These are phyloP conservation scores for Tulasnella sp. DNA, from an alignment of 768 basidiomycete species.

Conservation along the genomic window DNA sequence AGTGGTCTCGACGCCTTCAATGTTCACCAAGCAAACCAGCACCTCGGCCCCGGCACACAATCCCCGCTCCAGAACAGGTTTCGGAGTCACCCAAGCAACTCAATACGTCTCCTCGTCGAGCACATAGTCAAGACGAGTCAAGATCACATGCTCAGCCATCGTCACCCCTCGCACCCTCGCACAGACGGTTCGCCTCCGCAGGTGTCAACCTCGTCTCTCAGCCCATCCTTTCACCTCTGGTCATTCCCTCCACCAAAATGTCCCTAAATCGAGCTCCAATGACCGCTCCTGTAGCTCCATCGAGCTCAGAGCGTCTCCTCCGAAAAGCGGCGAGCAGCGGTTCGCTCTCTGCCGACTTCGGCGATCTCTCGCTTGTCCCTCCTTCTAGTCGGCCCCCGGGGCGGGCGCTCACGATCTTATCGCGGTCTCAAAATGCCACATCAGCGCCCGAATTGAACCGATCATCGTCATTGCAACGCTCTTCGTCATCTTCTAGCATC, in stretches of 20 bases:
- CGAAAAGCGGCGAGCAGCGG: not conserved
- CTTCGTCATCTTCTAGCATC: not conserved
- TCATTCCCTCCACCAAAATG: not conserved
- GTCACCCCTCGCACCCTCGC: not conserved
- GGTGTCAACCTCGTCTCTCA: not conserved
- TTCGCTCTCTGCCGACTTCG: not conserved
- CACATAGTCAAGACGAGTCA: not conserved
- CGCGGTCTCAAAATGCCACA: not conserved
- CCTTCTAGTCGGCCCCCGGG: not conserved
- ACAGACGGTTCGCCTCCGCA: not conserved
- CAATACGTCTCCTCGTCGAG: not conserved
- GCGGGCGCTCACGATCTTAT: not conserved
- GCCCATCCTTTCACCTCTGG: not conserved
- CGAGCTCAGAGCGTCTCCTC: not conserved
- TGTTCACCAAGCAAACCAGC: not conserved
- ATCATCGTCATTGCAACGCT: not conserved
- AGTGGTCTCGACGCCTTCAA: slow-evolving; percentile 1
- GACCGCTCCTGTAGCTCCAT: not conserved
- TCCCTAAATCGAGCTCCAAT: not conserved
- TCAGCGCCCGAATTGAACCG: not conserved
- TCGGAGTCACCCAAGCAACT: not conserved
- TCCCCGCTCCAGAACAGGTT: not conserved
- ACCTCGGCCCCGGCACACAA: not conserved
- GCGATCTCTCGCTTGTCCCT: not conserved
- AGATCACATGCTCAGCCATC: not conserved